Base-by-base conservation (phyloP, 352 stramenopile species). In the Pythium aquatile region DNA sequence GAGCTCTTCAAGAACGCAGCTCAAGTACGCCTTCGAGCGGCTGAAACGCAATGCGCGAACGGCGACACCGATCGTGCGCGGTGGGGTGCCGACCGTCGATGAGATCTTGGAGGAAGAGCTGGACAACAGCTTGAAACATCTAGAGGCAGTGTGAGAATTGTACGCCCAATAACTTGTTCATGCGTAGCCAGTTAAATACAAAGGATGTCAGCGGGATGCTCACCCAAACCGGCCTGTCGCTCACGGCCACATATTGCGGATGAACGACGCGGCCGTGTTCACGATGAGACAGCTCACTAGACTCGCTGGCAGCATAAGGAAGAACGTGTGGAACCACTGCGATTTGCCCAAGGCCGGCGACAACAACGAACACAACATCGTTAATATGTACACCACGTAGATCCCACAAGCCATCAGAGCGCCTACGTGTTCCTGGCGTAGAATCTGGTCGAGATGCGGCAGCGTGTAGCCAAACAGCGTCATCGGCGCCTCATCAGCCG, bases 261-360 rank as follows among this genome's bases (percentile, higher is more conserved):
- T 90, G 49, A 90, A 81, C 40, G 80, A 87, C 48, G 78, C 79
- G 17, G 81, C 81, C 44, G 69, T 78, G 69, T 93, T 93, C 54
- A 93, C 80, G 55, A 93, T 81, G 53, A 93, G 58, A 66, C 84
- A 93, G 69, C 84, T 93, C 58, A 91, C 78, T 60, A 93, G 82
- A 58, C 81, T 91, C 20, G 84, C 81, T 57, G 84, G 84, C 13
- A 93, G 59, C 79, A 93, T 93, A 20, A 93, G 78, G 58, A 91
- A 88, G 60, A 90, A 90, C 37, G 81, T 86, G 59, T 93, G 84
- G 35, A 91, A 75, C 69, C 77, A 87, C 84, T 92, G 51, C 13
- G 9, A n/a, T 3, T 48, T n/a, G 30, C 24, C 39, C 30, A 49
- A 7, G 32, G 24, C 9, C 16, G n/a, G 42, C 56, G 35, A 59